Evolutionary conservation across 2,329 filamentous ascomycete species (phyloP).

Genomic region (Neonectria coccinea): DNA sequence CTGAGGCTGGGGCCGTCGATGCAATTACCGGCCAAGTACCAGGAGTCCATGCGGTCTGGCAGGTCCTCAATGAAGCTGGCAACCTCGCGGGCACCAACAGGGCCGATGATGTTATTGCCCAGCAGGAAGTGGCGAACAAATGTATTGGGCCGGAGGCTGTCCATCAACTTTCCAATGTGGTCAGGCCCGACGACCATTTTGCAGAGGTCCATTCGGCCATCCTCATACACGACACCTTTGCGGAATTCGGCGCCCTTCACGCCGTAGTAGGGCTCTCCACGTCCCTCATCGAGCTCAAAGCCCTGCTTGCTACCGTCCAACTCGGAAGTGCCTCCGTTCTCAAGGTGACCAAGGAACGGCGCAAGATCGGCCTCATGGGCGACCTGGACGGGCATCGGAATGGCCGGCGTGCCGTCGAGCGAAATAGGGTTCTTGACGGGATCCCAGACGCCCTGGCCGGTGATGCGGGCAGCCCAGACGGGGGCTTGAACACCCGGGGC

Average conservation of each 20-base stretch:
- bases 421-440: conserved; percentile 47
- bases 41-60: conserved; percentile 63
- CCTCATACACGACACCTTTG: conserved; percentile 60
- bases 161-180: conserved; percentile 63
- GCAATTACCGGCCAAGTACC: conserved; percentile 67
- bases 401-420: conserved; percentile 46
- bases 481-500: conserved; percentile 49
- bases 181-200: conserved; percentile 66
- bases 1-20: conserved; percentile 58
- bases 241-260: conserved; percentile 52
- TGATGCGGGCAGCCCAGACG: conserved; percentile 50
- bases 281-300: conserved; percentile 49
- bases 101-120: conserved; percentile 67
- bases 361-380: conserved; percentile 48
- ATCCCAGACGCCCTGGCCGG: conserved; percentile 51
- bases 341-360: conserved; percentile 51
- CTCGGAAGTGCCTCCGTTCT: conserved; percentile 47
- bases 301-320: conserved; percentile 41
- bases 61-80: conserved; percentile 58
- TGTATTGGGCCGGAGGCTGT: conserved; percentile 59
- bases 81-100: conserved; percentile 59
- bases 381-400: conserved; percentile 52
- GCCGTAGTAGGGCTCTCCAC: conserved; percentile 53
- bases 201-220: conserved; percentile 66
- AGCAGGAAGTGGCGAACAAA: conserved; percentile 65